Evolutionary conservation across 805 yeast genomes (phyloP), one percentile per base, ranked within the genome.

Genomic region (Kluyveromyces siamensis): DNA sequence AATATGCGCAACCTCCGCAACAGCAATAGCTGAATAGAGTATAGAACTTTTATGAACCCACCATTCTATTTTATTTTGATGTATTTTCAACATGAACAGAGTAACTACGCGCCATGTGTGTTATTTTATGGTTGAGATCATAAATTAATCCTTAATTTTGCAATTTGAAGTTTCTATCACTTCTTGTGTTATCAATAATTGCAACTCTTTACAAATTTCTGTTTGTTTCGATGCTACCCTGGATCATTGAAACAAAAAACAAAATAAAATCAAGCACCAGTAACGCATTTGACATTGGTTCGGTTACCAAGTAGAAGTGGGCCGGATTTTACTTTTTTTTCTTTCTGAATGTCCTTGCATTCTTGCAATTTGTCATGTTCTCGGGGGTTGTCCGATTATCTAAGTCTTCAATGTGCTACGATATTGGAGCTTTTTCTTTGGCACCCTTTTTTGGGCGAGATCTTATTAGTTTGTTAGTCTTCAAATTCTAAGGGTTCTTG

Each of bases 1-100:
- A 43, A 14, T 46, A 41, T 14, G 45, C 45, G 7, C 43, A 45
- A 19, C 41, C 48, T 17, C 47, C 51, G 25, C 51, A 48, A 41
- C 45, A 27, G 9, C 41, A 30, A 13, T 30, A 30, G 8, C 14
- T 7, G 35, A 30, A 30, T 7, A 13, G 8, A 30, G 35, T 30
- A 30, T 10, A 30, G 11, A 21, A 21, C 25, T 21, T 21, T 21
- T 21, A 21, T 21, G 25, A 21, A 21, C 25, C 25, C 3, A 21
- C 25, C 25, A 21, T 21, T 3, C 25, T 21, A 30, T 30, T 30
- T 13, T 30, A 30, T 30, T 30, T 30, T 30, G 35, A 30, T 11
- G 35, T 11, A 21, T 21, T 13, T 30, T 30, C 35, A 30, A 30
- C 14, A 30, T 13, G 35, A 30, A 13, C 35, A 30, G 7, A 2